phyloP scores from a whole-genome alignment of 176 grass and related monocot species.

The Oryza nivara region DNA sequence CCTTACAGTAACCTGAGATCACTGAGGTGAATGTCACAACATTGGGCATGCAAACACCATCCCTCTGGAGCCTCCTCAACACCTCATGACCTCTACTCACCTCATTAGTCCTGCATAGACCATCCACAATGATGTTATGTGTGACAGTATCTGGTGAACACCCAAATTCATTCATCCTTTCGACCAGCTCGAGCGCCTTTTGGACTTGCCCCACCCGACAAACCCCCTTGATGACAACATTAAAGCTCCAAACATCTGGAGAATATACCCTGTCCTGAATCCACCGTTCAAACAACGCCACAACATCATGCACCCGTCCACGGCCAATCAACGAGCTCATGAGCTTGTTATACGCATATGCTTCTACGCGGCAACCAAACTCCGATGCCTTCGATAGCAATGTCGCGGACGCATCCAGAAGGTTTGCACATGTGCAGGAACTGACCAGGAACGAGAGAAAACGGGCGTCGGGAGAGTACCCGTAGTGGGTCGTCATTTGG shows the following conservation, averaged over 20 bases:
- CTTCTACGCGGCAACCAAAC: slow-evolving; percentile 51
- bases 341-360: slow-evolving; percentile 73
- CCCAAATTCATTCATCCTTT: slow-evolving; percentile 68
- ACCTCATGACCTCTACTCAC: slow-evolving; percentile 59
- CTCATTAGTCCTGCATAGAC: slow-evolving; percentile 63
- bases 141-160: slow-evolving; percentile 75
- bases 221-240: slow-evolving; percentile 73
- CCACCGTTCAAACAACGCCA: slow-evolving; percentile 59
- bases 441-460: slow-evolving; percentile 65
- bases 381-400: slow-evolving; percentile 48
- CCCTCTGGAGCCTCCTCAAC: slow-evolving; percentile 64
- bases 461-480: slow-evolving; percentile 44
- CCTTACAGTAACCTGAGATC: slow-evolving; percentile 76
- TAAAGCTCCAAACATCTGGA: slow-evolving; percentile 79
- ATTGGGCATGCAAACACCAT: slow-evolving; percentile 69
- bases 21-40: slow-evolving; percentile 89
- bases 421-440: slow-evolving; percentile 48
- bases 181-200: slow-evolving; percentile 61
- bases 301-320: slow-evolving; percentile 49
- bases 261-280: slow-evolving; percentile 48
- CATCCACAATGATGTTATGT: slow-evolving; percentile 85
- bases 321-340: slow-evolving; percentile 50
- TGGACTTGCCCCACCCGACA: slow-evolving; percentile 66
- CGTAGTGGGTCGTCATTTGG: slow-evolving; percentile 59
- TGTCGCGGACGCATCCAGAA: slow-evolving; percentile 45